Evolutionary conservation across 805 yeast genomes (phyloP).

Genomic region (Candida ponderosae): DNA sequence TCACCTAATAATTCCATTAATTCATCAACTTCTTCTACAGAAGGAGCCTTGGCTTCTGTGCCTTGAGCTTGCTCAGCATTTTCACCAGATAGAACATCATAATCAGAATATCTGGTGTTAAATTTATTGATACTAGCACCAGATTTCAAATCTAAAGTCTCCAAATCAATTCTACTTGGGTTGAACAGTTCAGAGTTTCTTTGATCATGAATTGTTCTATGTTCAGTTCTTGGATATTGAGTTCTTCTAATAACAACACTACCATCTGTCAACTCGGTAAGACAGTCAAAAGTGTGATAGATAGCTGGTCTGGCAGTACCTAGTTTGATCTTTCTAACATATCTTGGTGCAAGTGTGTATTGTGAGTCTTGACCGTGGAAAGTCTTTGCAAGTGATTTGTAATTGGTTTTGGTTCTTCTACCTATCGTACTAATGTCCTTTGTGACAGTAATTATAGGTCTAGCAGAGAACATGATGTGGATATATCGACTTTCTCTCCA

Average conservation of each 20-base stretch:
- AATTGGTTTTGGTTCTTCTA: background rate
- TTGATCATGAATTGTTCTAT: constrained; percentile 82
- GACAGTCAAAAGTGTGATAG: constrained; percentile 80
- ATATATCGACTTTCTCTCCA: too few relatives aligned
- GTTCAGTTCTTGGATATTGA: constrained; percentile 81
- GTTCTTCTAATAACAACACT: constrained; percentile 79
- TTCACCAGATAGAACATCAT: constrained; percentile 22
- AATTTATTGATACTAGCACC: constrained; percentile 75
- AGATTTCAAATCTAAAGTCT: constrained; percentile 70
- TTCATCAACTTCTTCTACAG: background rate
- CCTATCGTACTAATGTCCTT: background rate
- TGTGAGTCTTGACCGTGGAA: background rate
- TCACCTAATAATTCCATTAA: background rate
- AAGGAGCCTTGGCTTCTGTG: constrained; percentile 11
- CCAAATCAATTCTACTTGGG: constrained; percentile 71
- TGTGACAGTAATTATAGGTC: background rate
- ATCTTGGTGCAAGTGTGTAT: constrained; percentile 36
- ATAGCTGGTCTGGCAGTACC: constrained; percentile 94
- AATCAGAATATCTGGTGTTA: constrained; percentile 29
- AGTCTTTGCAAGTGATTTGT: background rate
- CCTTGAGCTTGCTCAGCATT: constrained; percentile 12
- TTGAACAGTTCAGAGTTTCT: constrained; percentile 87
- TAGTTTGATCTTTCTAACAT: constrained; percentile 55
- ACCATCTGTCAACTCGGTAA: constrained; percentile 91
- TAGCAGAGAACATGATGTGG: too few relatives aligned